Base-by-base conservation (phyloP, 257 asterid genomes). In the Haberlea rhodopensis region DNA sequence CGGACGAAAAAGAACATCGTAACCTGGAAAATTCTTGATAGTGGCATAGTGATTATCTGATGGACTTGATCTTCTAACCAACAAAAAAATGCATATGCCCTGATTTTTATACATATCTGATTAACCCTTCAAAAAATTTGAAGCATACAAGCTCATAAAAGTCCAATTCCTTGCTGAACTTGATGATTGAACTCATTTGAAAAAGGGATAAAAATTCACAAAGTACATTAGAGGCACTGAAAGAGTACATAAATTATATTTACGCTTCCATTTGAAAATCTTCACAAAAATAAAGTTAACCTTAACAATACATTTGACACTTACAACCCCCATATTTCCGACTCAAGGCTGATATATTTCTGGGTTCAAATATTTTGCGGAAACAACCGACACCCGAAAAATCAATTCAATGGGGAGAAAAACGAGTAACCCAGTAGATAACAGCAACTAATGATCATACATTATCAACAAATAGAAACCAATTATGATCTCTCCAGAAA, bases 371-470 rank as follows among this genome's bases (percentile, higher is more conserved):
- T 3, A 13, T 59, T 34, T 59, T 8, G 69, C 46, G 19, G 28
- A 25, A 45, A 45, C 60, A 16, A 64, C 22, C 8, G 20, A 56
- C 48, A 51, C 69, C 10, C 61, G 54, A 11, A 10, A 60, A 49
- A 59, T 18, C n/a, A 68, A 60, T 67, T 29, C 45, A 31, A 8
- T 3, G 31, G 18, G 54, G 29, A 8, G 60, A 64, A 19, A 49
- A 51, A 4, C 56, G n/a, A 40, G 60, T 1, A 29, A 51, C 34
- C 48, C 75, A 20, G 32, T 58, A 46, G 23, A 59, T 5, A 63
- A 28, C 62, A 61, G 70, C 68, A 25, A 34, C 43, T 8, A 40
- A 29, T 11, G 32, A 9, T 46, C 29, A 70, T 53, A 37, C 56
- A 69, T 13, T 13, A 59, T 31, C 73, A 58, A 7, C 62, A 23